Conservation (phyloP, 2,329 filamentous ascomycete species). For the Scedosporium dehoogii region DNA sequence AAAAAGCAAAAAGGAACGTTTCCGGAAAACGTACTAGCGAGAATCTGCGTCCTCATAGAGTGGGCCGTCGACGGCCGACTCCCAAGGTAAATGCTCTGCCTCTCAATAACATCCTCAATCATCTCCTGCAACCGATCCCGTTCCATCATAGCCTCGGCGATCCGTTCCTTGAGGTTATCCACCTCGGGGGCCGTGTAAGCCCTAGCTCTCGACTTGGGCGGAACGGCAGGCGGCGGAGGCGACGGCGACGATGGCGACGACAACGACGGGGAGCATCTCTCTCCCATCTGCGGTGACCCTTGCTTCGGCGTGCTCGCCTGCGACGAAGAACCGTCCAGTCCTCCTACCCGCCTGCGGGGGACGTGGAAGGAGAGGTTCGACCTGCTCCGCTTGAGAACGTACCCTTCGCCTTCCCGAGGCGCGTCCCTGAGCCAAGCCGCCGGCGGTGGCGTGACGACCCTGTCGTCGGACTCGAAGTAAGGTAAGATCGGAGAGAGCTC, state of each 20-base stretch:
- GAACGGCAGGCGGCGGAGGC: slow-evolving; percentile 24
- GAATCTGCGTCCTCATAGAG: slow-evolving; percentile 20
- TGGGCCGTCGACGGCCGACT: slow-evolving; percentile 44
- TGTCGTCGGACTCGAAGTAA: slow-evolving; percentile 29
- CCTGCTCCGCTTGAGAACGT: slow-evolving; percentile 30
- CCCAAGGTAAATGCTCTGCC: slow-evolving; percentile 45
- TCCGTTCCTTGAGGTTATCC: slow-evolving; percentile 42
- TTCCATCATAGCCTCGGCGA: slow-evolving; percentile 48
- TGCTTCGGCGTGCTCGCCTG: background rate
- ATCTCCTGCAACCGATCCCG: slow-evolving; percentile 47
- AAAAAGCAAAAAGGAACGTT: background rate
- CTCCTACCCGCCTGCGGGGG: slow-evolving; percentile 32
- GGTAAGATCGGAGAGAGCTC: slow-evolving; percentile 47
- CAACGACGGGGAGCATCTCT: slow-evolving; percentile 9
- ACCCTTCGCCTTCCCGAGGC: slow-evolving; percentile 24
- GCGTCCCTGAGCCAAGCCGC: slow-evolving; percentile 23
- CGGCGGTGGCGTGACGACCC: slow-evolving; percentile 28
- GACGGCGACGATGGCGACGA: slow-evolving; percentile 15
- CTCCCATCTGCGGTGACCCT: background rate
- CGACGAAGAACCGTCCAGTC: slow-evolving; percentile 15
- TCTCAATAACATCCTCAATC: slow-evolving; percentile 50
- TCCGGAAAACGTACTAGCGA: slow-evolving; percentile 15
- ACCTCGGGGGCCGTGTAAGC: slow-evolving; percentile 36
- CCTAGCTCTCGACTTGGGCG: slow-evolving; percentile 33
- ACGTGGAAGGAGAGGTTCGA: slow-evolving; percentile 48